Base-by-base conservation (phyloP, 345 rosid genomes). In the Toxicodendron radicans region DNA sequence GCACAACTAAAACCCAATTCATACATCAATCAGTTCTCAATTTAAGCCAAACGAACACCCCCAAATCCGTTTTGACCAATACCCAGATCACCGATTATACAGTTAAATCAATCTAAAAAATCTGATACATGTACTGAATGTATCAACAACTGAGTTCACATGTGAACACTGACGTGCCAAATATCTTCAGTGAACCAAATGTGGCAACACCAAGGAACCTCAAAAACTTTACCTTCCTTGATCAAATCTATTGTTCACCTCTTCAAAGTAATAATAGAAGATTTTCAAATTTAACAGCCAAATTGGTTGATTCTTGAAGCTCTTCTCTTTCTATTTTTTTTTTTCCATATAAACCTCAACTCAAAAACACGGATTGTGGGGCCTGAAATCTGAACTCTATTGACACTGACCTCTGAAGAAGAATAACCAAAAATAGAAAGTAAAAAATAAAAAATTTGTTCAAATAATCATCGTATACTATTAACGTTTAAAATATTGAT, bases 331-430 rank as follows among this genome's bases (percentile, higher is more conserved):
- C 11, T 7, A 38, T 12, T 30, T 18, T 2, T 1, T 12, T 30
- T 18, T 2, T 1, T 18, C 16, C 71, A 41, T 1, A 18, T 45
- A 66, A 66, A 51, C 70, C 64, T 71, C 69, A 57, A 24, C 72
- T 7, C 38, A 72, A 57, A 68, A 46, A 83, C 89, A 82, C 89
- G 86, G 87, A 75, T 74, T 76, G 81, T 80, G 87, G 88, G 85
- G 81, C 66, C 90, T 63, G 52, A 79, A 68, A 64, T 79, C 75
- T 75, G 24, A 53, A 73, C 23, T 43, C 59, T 11, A 13, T 24
- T 72, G 88, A 86, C 24, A 54, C 62, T 49, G 85, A 82, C 80
- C 68, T 68, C 43, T 16, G 18, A 38, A 30, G 18, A 38, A 30
- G 38, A 24, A 24, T 45, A 24, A 59, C 30, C 43, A 20, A 21